Evolutionary conservation across 176 grass and related monocot genomes (phyloP).

Genomic region (Olyra latifolia): DNA sequence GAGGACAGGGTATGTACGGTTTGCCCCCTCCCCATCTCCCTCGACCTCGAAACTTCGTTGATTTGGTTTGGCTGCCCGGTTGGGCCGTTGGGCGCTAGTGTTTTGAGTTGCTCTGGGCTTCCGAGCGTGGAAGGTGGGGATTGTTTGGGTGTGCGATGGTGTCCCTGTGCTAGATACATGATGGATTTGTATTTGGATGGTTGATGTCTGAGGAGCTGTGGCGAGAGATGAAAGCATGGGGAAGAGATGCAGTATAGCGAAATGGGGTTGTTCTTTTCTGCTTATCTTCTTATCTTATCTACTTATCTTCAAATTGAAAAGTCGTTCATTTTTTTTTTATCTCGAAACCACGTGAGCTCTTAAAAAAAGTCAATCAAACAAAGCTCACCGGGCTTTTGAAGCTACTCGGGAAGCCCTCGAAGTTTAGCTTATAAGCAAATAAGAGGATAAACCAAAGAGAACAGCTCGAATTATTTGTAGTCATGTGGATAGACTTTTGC

Average conservation of each 20-base stretch:
- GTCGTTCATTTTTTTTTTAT: too few species aligned
- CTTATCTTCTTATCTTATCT: too few species aligned
- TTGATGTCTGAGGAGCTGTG: background rate
- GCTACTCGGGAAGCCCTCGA: too few species aligned
- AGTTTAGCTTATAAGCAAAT: too few species aligned
- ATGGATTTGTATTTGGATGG: background rate
- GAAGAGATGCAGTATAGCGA: background rate
- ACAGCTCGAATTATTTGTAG: too few species aligned
- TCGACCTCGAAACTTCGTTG: background rate
- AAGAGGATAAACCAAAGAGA: too few species aligned
- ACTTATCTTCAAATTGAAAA: too few species aligned
- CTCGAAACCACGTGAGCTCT: too few species aligned
- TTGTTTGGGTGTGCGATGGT: background rate
- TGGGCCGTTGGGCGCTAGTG: background rate
- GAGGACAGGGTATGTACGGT: slow-evolving; percentile 45
- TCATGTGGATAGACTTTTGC: too few species aligned
- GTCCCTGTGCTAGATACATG: background rate
- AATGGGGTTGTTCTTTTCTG: too few species aligned
- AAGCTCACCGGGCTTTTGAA: too few species aligned
- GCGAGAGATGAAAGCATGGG: background rate
- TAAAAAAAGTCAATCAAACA: too few species aligned
- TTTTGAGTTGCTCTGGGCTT: background rate
- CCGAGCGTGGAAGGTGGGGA: background rate
- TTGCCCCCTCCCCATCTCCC: background rate
- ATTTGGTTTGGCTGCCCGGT: background rate